Conservation (phyloP, 163 green algal genomes). For the Scenedesmus sp. region DNA sequence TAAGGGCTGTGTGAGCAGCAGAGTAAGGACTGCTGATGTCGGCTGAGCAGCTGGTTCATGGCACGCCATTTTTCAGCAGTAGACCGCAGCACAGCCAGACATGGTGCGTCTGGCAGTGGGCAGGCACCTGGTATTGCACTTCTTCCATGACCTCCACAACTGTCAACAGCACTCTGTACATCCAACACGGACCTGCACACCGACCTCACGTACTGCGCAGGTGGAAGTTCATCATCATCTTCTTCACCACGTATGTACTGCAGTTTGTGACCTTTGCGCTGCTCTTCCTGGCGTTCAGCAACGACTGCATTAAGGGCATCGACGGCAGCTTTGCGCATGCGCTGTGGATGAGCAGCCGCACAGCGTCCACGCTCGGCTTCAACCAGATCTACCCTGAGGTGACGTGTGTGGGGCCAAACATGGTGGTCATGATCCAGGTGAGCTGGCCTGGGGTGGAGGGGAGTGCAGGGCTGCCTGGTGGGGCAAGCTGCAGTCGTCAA, state of each 20-base stretch:
- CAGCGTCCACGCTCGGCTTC: conserved; percentile 81
- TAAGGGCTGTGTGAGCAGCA: too few relatives aligned
- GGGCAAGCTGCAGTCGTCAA: background rate
- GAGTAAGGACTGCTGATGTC: too few relatives aligned
- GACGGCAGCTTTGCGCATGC: conserved; percentile 72
- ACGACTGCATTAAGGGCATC: conserved; percentile 66
- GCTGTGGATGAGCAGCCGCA: conserved; percentile 82
- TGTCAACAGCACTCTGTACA: background rate
- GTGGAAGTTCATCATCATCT: conserved; percentile 56
- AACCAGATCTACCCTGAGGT: conserved; percentile 71
- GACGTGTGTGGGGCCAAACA: conserved; percentile 76
- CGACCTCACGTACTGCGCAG: background rate
- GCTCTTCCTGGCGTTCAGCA: conserved; percentile 65
- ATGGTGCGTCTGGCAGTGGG: background rate
- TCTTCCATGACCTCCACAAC: too few relatives aligned
- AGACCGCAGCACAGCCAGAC: background rate
- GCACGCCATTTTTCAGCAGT: too few relatives aligned
- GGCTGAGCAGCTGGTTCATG: too few relatives aligned
- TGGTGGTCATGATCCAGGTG: conserved; percentile 78
- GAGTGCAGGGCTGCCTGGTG: background rate
- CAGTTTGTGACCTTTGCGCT: conserved; percentile 70
- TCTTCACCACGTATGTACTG: conserved; percentile 51
- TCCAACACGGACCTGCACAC: background rate
- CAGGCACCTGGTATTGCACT: too few relatives aligned
- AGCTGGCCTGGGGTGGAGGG: too few relatives aligned